These are phyloP conservation scores for Parathielavia hyrcaniae DNA, from an alignment of 495 filamentous ascomycete genomes.

Conservation along the genomic window DNA sequence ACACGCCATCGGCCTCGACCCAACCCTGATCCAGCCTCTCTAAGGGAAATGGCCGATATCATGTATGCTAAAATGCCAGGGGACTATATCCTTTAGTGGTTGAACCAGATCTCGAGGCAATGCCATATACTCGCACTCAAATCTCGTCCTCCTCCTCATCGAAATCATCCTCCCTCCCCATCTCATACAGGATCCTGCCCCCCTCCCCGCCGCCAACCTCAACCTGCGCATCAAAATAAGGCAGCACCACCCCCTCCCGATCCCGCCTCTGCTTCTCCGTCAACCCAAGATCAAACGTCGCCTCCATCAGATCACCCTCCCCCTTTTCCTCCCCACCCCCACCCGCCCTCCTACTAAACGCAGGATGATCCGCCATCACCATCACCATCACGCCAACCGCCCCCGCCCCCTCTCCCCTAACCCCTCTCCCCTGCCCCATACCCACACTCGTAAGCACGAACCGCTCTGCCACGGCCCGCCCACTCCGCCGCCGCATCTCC, in stretches of 20 bases:
- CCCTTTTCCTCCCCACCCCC: conserved; percentile 38
- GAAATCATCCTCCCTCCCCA: conserved; percentile 95
- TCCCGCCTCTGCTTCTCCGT: conserved; percentile 85
- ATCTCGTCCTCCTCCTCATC: conserved; percentile 99
- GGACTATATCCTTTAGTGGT: too few species aligned
- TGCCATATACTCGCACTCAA: conserved; percentile 31
- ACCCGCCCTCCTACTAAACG: conserved; percentile 45
- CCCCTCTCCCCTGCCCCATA: not conserved
- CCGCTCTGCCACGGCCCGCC: conserved; percentile 67
- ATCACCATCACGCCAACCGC: too few species aligned
- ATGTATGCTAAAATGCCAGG: too few species aligned
- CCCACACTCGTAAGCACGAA: conserved; percentile 54
- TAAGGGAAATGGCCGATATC: too few species aligned
- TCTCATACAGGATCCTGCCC: conserved; percentile 90
- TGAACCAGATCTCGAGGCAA: too few species aligned
- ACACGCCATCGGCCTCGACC: too few species aligned
- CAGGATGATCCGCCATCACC: conserved; percentile 71
- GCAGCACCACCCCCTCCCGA: conserved; percentile 80
- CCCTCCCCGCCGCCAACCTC: conserved; percentile 69
- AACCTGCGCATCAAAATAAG: conserved; percentile 92
- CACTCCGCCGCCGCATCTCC: conserved; percentile 76
- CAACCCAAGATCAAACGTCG: conserved; percentile 77
- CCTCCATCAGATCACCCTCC: conserved; percentile 47
- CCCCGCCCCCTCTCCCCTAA: conserved; percentile 17
- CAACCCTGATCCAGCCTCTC: too few species aligned